Evolutionary conservation across 257 asterid species (phyloP).

Genomic region (Jasminum sambac): DNA sequence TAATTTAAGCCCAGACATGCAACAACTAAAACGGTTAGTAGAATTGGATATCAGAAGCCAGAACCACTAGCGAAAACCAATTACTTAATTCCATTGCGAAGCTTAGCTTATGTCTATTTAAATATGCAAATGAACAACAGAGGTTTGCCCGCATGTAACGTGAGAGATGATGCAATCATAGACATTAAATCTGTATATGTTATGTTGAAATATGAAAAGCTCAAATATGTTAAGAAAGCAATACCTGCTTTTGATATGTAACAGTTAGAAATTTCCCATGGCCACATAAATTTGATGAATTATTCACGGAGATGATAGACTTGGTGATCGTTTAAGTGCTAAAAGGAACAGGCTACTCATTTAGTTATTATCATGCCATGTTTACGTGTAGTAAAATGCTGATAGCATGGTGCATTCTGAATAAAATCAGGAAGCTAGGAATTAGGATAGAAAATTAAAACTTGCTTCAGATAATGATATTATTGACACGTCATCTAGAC

Average conservation of each 20-base stretch:
- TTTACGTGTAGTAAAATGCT: background rate
- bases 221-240: background rate
- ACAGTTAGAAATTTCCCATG: background rate
- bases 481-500: background rate
- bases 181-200: background rate
- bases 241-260: background rate
- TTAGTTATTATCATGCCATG: background rate
- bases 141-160: background rate
- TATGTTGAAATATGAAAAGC: background rate
- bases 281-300: background rate
- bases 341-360: background rate
- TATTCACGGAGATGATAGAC: background rate
- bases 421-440: background rate
- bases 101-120: background rate
- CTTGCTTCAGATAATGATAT: background rate
- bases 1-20: background rate
- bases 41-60: slow-evolving; percentile 10
- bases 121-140: background rate
- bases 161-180: background rate
- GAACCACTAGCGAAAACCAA: background rate
- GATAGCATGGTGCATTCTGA: background rate
- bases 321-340: background rate
- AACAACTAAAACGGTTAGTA: slow-evolving; percentile 11
- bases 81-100: slow-evolving; percentile 1
- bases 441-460: background rate